Percentiles rank a stretch among this genome's conserved stretches.
These are phyloP conservation scores for Guillardia theta DNA, from an alignment of 78 protist species.

Conservation along the genomic window DNA sequence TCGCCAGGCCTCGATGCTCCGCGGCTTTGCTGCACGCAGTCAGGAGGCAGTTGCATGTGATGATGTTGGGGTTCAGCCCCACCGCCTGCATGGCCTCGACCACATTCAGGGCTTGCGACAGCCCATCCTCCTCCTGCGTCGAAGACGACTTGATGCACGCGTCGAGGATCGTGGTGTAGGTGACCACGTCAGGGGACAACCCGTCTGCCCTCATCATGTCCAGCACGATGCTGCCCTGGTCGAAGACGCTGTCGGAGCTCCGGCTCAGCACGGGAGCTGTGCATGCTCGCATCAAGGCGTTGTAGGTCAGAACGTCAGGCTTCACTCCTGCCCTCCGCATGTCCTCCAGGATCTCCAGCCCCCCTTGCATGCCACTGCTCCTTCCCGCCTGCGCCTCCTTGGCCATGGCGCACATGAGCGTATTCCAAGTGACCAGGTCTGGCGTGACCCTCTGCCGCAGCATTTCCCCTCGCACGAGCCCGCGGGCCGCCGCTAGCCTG, in stretches of 20 bases:
- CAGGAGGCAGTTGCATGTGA: slow-evolving; percentile 4
- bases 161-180: slow-evolving; percentile 7
- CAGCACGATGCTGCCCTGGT: not conserved
- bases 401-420: not conserved
- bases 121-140: not conserved
- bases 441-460: not conserved
- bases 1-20: not conserved
- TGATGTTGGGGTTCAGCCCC: not conserved
- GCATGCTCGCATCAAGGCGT: not conserved
- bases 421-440: not conserved
- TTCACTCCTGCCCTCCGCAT: not conserved
- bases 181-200: not conserved
- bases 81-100: not conserved
- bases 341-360: not conserved
- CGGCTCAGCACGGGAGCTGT: not conserved
- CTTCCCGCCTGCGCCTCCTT: not conserved
- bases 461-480: not conserved
- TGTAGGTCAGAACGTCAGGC: not conserved
- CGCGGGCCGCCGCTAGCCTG: too few relatives aligned
- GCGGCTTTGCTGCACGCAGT: not conserved
- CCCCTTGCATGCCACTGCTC: not conserved
- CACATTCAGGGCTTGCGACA: not conserved
- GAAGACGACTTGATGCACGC: not conserved
- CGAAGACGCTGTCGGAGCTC: not conserved
- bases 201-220: not conserved